Evolutionary conservation across 192 early-diverging fungal species (phyloP).

Genomic region (Coemansia sp.): DNA sequence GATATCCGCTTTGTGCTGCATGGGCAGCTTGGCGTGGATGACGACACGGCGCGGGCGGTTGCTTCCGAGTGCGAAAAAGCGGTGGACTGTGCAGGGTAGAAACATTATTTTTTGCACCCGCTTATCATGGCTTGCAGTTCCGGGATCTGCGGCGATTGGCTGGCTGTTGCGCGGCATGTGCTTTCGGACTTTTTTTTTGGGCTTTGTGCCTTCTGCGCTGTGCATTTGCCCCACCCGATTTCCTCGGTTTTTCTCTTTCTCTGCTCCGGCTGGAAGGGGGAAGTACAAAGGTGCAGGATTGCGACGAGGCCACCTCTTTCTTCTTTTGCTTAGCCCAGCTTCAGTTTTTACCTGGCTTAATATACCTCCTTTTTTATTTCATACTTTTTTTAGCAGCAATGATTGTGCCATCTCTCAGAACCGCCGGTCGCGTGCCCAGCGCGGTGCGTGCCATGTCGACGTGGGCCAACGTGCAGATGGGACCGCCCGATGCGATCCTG

Average conservation of each 20-base stretch:
- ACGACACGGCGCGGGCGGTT: neutral
- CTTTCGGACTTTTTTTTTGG: no score
- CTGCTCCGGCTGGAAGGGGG: no score
- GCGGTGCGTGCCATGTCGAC: conserved; percentile 19
- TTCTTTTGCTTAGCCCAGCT: neutral
- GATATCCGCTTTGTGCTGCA: conserved; percentile 24
- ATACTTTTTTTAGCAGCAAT: conserved; percentile 1
- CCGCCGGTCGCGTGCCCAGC: neutral
- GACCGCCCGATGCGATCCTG: conserved; percentile 79
- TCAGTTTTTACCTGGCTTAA: neutral
- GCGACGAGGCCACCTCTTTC: neutral
- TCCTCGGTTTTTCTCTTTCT: no score
- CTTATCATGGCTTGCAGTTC: neutral
- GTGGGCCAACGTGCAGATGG: conserved; percentile 46
- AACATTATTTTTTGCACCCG: no score
- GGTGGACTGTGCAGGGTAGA: neutral
- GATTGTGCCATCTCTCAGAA: neutral
- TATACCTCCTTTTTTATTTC: neutral
- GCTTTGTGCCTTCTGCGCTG: neutral
- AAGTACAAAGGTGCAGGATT: neutral
- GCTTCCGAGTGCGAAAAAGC: neutral
- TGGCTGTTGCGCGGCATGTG: neutral
- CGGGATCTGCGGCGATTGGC: neutral
- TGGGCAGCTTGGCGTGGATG: neutral
- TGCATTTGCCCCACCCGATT: neutral